phyloP scores from a whole-genome alignment of 306 rosid genomes.

The Castanea sativa region DNA sequence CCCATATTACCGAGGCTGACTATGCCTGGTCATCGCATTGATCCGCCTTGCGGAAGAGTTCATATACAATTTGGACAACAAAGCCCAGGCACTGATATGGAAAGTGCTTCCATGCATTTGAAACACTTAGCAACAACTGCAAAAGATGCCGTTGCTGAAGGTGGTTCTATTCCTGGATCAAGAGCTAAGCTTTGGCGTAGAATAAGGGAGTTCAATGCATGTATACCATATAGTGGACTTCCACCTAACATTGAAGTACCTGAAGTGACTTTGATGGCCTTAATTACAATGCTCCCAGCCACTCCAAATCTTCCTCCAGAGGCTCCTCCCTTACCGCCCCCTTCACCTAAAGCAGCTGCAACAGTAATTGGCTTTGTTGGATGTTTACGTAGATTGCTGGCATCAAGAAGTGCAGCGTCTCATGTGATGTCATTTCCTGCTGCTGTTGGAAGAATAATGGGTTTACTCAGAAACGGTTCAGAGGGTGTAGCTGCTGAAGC shows the following conservation, averaged over 20 bases:
- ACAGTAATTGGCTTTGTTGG: conserved; percentile 94
- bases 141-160: conserved; percentile 99
- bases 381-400: conserved; percentile 87
- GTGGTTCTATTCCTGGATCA: conserved; percentile 98
- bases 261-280: conserved; percentile 98
- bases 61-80: conserved; percentile 74
- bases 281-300: conserved; percentile 98
- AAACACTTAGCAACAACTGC: conserved; percentile 94
- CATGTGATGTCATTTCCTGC: conserved; percentile 99
- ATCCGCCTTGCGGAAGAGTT: conserved; percentile 96
- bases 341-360: conserved; percentile 99
- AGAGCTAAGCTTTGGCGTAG: conserved; percentile 99
- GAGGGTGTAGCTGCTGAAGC: conserved; percentile 99
- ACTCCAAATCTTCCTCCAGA: conserved; percentile 98
- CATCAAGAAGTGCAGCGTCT: conserved; percentile 91
- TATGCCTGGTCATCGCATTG: conserved; percentile 97
- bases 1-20: conserved; percentile 96
- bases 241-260: conserved; percentile 89
- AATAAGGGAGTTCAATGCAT: conserved; percentile 99
- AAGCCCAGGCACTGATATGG: conserved; percentile 57
- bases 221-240: conserved; percentile 78
- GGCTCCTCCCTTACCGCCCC: conserved; percentile 96
- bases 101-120: conserved; percentile 81
- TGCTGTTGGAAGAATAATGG: conserved; percentile 99
- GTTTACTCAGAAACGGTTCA: conserved; percentile 95